Percentiles rank a stretch among this genome's conserved stretches.
phyloP scores from a whole-genome alignment of 306 rosid genomes.

The Luffa acutangula region DNA sequence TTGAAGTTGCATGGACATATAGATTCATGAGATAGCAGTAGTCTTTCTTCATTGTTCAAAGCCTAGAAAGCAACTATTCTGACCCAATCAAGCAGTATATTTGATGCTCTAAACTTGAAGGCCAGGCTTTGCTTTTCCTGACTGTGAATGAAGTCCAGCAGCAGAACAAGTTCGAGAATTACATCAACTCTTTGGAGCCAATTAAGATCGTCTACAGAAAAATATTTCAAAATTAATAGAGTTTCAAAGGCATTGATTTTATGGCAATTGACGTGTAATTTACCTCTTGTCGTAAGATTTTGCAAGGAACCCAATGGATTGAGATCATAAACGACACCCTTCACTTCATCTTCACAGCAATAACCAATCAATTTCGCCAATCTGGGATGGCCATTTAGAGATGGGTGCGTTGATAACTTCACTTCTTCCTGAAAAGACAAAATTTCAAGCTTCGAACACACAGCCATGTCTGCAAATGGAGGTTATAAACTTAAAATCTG shows the following conservation, averaged over 20 bases:
- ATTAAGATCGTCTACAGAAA: conserved; percentile 22
- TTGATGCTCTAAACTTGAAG: conserved; percentile 34
- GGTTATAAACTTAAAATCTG: neutral
- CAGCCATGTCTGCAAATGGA: neutral
- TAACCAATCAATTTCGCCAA: conserved; percentile 42
- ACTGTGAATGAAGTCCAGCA: conserved; percentile 40
- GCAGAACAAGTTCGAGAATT: conserved; percentile 35
- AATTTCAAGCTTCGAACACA: neutral
- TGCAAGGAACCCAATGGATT: conserved; percentile 39
- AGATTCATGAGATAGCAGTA: neutral
- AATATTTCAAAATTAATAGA: neutral
- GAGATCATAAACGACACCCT: conserved; percentile 51
- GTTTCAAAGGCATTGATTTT: neutral
- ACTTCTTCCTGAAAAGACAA: conserved; percentile 35
- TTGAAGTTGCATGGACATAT: neutral
- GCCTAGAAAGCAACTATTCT: neutral
- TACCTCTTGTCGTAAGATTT: conserved; percentile 38
- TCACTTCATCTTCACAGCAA: conserved; percentile 39
- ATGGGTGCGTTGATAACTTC: conserved; percentile 32
- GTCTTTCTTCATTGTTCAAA: neutral
- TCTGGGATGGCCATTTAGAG: conserved; percentile 25
- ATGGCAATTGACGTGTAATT: neutral
- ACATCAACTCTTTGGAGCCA: conserved; percentile 44
- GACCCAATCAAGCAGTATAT: conserved; percentile 54
- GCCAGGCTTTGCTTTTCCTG: conserved; percentile 33